These are phyloP conservation scores for Echium plantagineum DNA, from an alignment of 257 asterid genomes.

Conservation along the genomic window DNA sequence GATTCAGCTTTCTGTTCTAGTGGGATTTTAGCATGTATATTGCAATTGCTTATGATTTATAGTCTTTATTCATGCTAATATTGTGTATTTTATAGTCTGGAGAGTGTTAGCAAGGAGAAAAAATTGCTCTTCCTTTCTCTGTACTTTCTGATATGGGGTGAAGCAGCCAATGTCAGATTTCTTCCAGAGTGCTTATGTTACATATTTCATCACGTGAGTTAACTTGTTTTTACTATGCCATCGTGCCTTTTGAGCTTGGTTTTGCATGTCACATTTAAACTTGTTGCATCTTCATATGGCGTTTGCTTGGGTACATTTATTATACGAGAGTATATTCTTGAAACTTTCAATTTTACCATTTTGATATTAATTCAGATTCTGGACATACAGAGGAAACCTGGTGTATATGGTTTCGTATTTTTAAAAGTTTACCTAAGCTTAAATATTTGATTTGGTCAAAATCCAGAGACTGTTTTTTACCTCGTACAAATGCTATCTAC, in stretches of 20 bases:
- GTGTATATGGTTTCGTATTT: neutral
- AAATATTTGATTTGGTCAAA: neutral
- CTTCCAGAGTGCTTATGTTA: conserved; percentile 99
- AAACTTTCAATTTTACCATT: neutral
- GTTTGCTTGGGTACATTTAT: neutral
- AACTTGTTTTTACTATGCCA: neutral
- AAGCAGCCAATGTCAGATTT: conserved; percentile 90
- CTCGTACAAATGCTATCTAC: neutral
- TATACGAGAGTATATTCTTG: neutral
- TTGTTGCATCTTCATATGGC: neutral
- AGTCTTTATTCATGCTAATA: conserved; percentile 5
- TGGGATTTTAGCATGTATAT: neutral
- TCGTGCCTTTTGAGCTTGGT: neutral
- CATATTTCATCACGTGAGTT: conserved; percentile 92
- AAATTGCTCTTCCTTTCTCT: conserved; percentile 66
- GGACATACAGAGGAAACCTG: neutral
- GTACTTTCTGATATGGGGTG: conserved; percentile 96
- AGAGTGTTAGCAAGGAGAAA: conserved; percentile 81
- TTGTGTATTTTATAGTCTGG: conserved; percentile 49
- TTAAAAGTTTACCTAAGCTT: neutral
- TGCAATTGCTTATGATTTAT: neutral
- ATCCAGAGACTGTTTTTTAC: neutral
- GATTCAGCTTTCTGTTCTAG: neutral
- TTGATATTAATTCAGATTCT: too few relatives aligned
- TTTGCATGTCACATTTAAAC: neutral